Base-by-base conservation (phyloP, 768 basidiomycete species). In the Lentinula raphanica region DNA sequence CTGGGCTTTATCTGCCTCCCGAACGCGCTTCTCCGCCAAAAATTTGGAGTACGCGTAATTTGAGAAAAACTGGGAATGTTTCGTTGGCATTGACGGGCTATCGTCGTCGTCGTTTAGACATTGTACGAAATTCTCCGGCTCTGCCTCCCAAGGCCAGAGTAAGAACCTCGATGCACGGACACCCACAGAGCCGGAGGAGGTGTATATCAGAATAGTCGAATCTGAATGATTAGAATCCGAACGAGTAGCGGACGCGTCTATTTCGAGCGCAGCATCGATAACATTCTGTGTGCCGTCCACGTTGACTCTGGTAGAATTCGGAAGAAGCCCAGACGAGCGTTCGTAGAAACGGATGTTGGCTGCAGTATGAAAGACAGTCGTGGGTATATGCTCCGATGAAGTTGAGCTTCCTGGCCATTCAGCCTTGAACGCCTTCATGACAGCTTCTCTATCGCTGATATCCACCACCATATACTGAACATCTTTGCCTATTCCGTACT, bases 311-410 rank as follows among this genome's bases (percentile, higher is more conserved):
- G 76, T 73, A 6, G 89, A 90, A 25, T 74, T 75, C 3, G 73
- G 69, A 13, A 88, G 67, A 17, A 90, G 76, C 3, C 66, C 65
- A 0, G 70, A 60, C 59, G 79, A 76, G 8, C 85, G 83, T 62
- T 91, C 90, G 65, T 84, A 92, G 67, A 88, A 91, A 4, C 88
- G 86, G 61, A 91, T 90, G 62, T 79, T 87, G 17, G 90, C 86
- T 0, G 86, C 89, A 21, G 87, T 86, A 65, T 91, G 88, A 68
- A 90, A 88, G 8, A 92, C 79, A 0, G 89, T 88, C 21, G 86
- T 75, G 1, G 73, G 62, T 11, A 71, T 65, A 8, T 61, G 51
- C 5, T 65, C 65, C 23, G 65, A 65, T 15, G 59, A 55, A 29
- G 61, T 56, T n/a, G 66, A 60, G 58, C 27, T 1, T 60, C 28